Percentiles rank a stretch among this genome's conserved stretches.
Evolutionary conservation across 345 rosid species (phyloP).

Genomic region (Rubroshorea leprosula): DNA sequence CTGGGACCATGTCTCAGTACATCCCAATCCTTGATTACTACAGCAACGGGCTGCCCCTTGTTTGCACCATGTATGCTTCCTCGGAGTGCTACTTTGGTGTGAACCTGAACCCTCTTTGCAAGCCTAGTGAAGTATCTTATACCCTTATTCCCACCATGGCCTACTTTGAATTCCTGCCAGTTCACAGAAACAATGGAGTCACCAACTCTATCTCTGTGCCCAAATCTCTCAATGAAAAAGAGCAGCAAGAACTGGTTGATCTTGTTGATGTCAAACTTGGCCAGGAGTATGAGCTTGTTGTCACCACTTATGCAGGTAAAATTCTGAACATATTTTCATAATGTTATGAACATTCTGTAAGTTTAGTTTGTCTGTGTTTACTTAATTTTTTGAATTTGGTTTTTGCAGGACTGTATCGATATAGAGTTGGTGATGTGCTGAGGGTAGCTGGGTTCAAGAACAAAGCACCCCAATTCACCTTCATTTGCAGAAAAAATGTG

Average conservation of each 20-base stretch:
- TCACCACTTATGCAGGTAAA: conserved; percentile 95
- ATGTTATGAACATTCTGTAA: neutral
- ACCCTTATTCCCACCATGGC: conserved; percentile 92
- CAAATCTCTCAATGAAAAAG: conserved; percentile 69
- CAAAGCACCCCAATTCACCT: conserved; percentile 88
- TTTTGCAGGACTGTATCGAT: conserved; percentile 67
- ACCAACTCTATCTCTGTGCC: conserved; percentile 54
- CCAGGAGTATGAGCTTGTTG: conserved; percentile 91
- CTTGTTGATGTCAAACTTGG: conserved; percentile 93
- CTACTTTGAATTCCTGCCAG: conserved; percentile 88
- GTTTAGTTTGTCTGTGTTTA: neutral
- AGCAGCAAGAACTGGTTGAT: conserved; percentile 76
- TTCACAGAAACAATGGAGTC: conserved; percentile 61
- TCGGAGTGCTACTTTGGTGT: conserved; percentile 95
- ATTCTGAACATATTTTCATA: neutral
- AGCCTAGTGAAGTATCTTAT: conserved; percentile 84
- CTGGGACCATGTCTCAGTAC: conserved; percentile 98
- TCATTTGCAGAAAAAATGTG: conserved; percentile 93
- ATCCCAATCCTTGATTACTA: conserved; percentile 90
- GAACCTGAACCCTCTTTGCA: conserved; percentile 73
- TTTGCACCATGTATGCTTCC: conserved; percentile 96
- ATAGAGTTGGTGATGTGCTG: conserved; percentile 92
- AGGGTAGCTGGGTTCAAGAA: conserved; percentile 94
- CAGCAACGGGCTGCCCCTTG: conserved; percentile 81
- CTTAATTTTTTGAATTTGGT: neutral